phyloP scores from a whole-genome alignment of 495 filamentous ascomycete species.

The Aspergillus coremiiformis region DNA sequence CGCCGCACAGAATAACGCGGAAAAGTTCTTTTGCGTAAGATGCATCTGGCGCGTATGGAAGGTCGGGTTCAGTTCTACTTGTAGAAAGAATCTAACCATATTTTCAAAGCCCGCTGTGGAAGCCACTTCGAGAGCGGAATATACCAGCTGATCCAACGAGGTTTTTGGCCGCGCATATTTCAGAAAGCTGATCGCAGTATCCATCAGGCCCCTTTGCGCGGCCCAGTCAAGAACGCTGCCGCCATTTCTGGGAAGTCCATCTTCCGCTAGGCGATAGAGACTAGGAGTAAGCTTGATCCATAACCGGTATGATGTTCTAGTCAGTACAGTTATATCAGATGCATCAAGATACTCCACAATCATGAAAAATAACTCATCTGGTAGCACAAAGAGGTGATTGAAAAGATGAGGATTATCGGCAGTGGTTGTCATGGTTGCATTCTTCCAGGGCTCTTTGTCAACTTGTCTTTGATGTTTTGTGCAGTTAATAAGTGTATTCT shows the following conservation, averaged over 20 bases:
- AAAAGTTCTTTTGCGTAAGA: neutral
- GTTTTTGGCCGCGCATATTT: neutral
- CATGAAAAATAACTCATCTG: neutral
- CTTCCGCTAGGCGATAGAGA: neutral
- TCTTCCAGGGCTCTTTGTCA: too few species aligned
- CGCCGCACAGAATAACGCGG: neutral
- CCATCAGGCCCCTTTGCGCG: neutral
- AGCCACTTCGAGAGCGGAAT: neutral
- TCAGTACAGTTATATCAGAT: neutral
- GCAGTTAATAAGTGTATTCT: too few species aligned
- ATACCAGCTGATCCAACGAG: neutral
- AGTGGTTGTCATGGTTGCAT: neutral
- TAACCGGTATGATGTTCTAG: neutral
- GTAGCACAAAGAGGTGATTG: neutral
- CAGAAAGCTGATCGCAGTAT: neutral
- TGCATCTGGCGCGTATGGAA: neutral
- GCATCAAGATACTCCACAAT: neutral
- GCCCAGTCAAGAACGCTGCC: neutral
- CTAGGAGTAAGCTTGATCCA: neutral
- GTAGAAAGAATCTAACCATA: neutral
- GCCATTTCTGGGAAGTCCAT: neutral
- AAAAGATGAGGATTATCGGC: neutral
- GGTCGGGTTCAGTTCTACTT: neutral
- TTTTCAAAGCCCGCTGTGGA: neutral
- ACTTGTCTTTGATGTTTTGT: too few species aligned